Base-by-base conservation (phyloP, 2,329 filamentous ascomycete genomes). In the Fusarium tjaetaba region DNA sequence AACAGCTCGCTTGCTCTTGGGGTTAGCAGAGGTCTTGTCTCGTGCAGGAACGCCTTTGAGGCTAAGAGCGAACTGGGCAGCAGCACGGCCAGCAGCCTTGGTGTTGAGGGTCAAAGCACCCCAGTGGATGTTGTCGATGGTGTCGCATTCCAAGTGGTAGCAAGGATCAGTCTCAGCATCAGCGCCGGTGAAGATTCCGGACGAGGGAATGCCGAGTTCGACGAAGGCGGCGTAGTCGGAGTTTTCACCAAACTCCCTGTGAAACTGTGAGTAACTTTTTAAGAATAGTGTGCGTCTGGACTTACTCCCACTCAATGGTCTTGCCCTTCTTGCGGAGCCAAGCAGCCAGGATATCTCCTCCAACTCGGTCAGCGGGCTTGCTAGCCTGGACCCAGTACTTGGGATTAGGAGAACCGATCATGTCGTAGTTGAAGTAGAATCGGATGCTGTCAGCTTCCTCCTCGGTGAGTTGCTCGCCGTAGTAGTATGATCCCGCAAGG, bases 371-470 rank as follows among this genome's bases (percentile, higher is more conserved):
- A 14, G 79, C 84, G 26, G 84, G 81, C 34, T 79, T 81, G 70
- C 82, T 81, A 48, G 82, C 78, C 61, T 85, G 84, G 13, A 86
- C 80, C 60, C 75, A 77, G 75, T 81, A 86, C 45, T 77, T 71
- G 16, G 85, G 82, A n/a, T 78, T 75, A 7, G 80, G 79, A 22
- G 84, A 86, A n/a, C 82, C 85, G 63, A 93, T 91, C 91, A 93
- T 93, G 81, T 93, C 91, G 76, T 91, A 92, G 83, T 93, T 91
- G 79, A 92, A 88, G 83, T 92, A 91, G 38, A 92, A 88, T 5
- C 87, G 85, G 76, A 93, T 89, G 80, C 89, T 90, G 68, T 88
- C 83, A 1, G 81, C 80, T 49, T 85, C 83, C 4, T 78, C 76
- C 28, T 80, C 74, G 16, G 80, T 76, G 34, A 86, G 80, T 11